Percentiles rank a stretch among this genome's conserved stretches.
Evolutionary conservation across 768 basidiomycete species (phyloP).

Genomic region (Tylopilus felleus): DNA sequence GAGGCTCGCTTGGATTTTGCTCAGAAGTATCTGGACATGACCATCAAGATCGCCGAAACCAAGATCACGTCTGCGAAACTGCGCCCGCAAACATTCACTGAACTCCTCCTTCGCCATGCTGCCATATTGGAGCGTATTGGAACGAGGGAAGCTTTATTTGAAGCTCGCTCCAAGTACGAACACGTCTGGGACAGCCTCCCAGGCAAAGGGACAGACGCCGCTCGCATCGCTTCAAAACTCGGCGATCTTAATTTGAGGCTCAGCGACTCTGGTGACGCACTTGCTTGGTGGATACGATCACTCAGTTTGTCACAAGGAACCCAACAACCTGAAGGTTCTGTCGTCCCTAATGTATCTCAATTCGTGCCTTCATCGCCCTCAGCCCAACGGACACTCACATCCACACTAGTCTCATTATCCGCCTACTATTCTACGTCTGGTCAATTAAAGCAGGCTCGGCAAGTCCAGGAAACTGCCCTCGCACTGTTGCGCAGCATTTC

Average conservation of each 20-base stretch:
- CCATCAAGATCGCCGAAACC: constrained; percentile 45
- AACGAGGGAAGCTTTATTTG: constrained; percentile 42
- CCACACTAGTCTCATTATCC: constrained; percentile 66
- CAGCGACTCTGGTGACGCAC: constrained; percentile 49
- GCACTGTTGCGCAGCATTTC: constrained; percentile 51
- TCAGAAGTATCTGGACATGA: constrained; percentile 49
- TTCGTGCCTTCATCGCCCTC: constrained; percentile 52
- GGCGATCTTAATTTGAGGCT: constrained; percentile 62
- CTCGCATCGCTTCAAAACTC: constrained; percentile 59
- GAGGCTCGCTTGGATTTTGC: constrained; percentile 55
- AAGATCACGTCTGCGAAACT: constrained; percentile 38
- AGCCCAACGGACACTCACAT: constrained; percentile 59
- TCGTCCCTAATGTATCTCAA: constrained; percentile 33
- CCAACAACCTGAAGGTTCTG: constrained; percentile 17
- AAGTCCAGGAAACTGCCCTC: constrained; percentile 54
- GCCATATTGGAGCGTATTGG: constrained; percentile 61
- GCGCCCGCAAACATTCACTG: constrained; percentile 47
- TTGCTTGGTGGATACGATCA: constrained; percentile 67
- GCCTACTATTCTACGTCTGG: constrained; percentile 63
- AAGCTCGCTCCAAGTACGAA: constrained; percentile 56
- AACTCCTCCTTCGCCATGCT: constrained; percentile 56
- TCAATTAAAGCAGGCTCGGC: constrained; percentile 51
- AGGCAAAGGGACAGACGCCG: constrained; percentile 41
- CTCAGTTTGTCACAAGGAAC: constrained; percentile 44
- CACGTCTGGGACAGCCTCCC: constrained; percentile 51